Conservation (phyloP, 2,329 filamentous ascomycete genomes). For the Penicillium sp. region DNA sequence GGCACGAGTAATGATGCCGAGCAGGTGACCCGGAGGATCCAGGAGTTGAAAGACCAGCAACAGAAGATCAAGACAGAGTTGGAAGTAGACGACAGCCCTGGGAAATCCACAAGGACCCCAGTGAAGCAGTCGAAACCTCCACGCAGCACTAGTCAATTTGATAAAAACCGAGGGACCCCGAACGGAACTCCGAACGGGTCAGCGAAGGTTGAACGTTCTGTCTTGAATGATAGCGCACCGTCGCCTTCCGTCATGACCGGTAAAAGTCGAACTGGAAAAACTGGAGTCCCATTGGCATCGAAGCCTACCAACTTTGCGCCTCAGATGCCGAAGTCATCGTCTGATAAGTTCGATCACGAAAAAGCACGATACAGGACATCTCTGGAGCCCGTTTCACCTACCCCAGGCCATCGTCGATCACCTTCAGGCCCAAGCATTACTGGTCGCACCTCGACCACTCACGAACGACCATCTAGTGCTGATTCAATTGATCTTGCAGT, state of each 20-base stretch:
- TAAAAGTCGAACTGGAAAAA: slow-evolving; percentile 40
- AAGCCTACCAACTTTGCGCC: slow-evolving; percentile 29
- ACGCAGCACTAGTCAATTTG: slow-evolving; percentile 18
- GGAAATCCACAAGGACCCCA: slow-evolving; percentile 20
- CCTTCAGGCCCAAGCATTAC: slow-evolving; percentile 40
- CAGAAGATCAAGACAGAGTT: slow-evolving; percentile 54
- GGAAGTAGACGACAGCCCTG: slow-evolving; percentile 39
- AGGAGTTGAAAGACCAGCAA: slow-evolving; percentile 58
- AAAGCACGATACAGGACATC: slow-evolving; percentile 28
- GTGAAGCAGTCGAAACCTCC: slow-evolving; percentile 15
- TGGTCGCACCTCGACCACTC: slow-evolving; percentile 51
- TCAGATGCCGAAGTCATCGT: slow-evolving; percentile 25
- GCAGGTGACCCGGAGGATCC: slow-evolving; percentile 58
- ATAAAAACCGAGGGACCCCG: slow-evolving; percentile 10
- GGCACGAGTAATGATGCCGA: slow-evolving; percentile 49
- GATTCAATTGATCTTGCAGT: slow-evolving; percentile 91
- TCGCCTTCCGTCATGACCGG: slow-evolving; percentile 68
- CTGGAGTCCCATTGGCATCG: slow-evolving; percentile 27
- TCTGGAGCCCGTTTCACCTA: slow-evolving; percentile 29
- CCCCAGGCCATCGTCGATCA: slow-evolving; percentile 37
- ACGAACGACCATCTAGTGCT: slow-evolving; percentile 73
- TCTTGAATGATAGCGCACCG: slow-evolving; percentile 62
- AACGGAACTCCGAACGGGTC: slow-evolving; percentile 2
- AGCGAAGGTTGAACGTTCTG: not conserved
- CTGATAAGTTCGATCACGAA: slow-evolving; percentile 33